Percentiles rank a stretch among this genome's conserved stretches.
Conservation (phyloP, 805 yeast species). For the Myxozyma nipponensis region DNA sequence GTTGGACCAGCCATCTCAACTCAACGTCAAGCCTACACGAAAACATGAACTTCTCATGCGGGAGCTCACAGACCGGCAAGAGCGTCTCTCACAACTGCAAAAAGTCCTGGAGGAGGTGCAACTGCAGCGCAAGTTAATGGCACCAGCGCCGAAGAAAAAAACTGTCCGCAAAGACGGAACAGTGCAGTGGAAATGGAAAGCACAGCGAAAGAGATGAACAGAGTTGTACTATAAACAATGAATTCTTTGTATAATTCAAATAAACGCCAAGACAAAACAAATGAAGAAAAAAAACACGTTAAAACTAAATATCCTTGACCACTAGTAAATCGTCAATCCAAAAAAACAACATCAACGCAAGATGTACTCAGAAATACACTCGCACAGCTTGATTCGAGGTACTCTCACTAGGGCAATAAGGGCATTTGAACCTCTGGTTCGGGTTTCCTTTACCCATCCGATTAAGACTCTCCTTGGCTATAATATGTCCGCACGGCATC, state of each 20-base stretch:
- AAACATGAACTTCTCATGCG: conserved; percentile 6
- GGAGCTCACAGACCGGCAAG: conserved; percentile 31
- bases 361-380: conserved; percentile 41
- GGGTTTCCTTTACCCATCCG: conserved; percentile 43
- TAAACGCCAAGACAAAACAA: neutral
- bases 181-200: conserved; percentile 78
- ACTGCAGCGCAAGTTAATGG: conserved; percentile 80
- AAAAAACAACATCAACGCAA: conserved; percentile 5
- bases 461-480: conserved; percentile 52
- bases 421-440: conserved; percentile 59
- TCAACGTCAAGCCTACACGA: conserved; percentile 30
- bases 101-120: conserved; percentile 71
- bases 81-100: conserved; percentile 46
- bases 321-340: neutral
- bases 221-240: neutral
- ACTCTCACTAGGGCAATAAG: conserved; percentile 60
- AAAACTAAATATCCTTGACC: neutral
- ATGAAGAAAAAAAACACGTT: neutral
- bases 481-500: conserved; percentile 61
- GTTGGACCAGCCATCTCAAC: conserved; percentile 38
- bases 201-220: conserved; percentile 42
- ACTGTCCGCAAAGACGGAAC: conserved; percentile 62
- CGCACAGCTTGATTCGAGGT: conserved; percentile 42
- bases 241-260: neutral
- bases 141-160: conserved; percentile 82